A percentile compares a stretch with the other conserved stretches of the same genome.
These are phyloP conservation scores for Sugiyamaella neomexicana DNA, from an alignment of 1,139 yeast genomes.

Conservation along the genomic window DNA sequence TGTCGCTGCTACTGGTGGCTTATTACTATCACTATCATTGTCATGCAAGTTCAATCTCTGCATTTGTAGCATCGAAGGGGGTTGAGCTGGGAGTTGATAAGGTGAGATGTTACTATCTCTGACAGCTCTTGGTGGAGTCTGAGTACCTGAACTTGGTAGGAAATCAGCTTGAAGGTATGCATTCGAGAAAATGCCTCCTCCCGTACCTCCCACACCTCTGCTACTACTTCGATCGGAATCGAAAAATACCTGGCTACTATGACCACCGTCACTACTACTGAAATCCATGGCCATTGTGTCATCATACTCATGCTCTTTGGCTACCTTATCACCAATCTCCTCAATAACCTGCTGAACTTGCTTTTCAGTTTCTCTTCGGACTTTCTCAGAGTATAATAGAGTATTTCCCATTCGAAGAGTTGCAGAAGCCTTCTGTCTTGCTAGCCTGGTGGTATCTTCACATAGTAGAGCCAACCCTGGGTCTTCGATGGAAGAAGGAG, in stretches of 20 bases:
- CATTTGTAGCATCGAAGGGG: slow-evolving; percentile 17
- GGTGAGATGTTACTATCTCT: slow-evolving; percentile 22
- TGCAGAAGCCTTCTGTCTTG: slow-evolving; percentile 68
- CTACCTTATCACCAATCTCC: slow-evolving; percentile 36
- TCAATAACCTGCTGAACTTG: slow-evolving; percentile 66
- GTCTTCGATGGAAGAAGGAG: slow-evolving; percentile 58
- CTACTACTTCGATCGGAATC: slow-evolving; percentile 25
- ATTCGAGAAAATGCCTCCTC: slow-evolving; percentile 28
- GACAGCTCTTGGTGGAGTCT: slow-evolving; percentile 14
- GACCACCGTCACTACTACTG: slow-evolving; percentile 17
- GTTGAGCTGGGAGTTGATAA: slow-evolving; percentile 25
- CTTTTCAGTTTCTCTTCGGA: slow-evolving; percentile 77
- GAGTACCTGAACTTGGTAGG: slow-evolving; percentile 23
- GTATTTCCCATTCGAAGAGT: slow-evolving; percentile 76
- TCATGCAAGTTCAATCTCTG: slow-evolving; percentile 20
- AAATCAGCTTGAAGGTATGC: slow-evolving; percentile 31
- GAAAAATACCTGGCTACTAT: slow-evolving; percentile 25
- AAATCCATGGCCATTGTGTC: slow-evolving; percentile 11
- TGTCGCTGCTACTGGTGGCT: neutral
- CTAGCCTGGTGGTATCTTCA: slow-evolving; percentile 64
- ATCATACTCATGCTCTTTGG: slow-evolving; percentile 10
- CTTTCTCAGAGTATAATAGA: slow-evolving; percentile 72
- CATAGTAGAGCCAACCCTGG: slow-evolving; percentile 63
- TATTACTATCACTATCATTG: neutral
- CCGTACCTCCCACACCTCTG: slow-evolving; percentile 16